Base-by-base conservation (phyloP, 495 filamentous ascomycete species). In the Penicillium bialowiezense region DNA sequence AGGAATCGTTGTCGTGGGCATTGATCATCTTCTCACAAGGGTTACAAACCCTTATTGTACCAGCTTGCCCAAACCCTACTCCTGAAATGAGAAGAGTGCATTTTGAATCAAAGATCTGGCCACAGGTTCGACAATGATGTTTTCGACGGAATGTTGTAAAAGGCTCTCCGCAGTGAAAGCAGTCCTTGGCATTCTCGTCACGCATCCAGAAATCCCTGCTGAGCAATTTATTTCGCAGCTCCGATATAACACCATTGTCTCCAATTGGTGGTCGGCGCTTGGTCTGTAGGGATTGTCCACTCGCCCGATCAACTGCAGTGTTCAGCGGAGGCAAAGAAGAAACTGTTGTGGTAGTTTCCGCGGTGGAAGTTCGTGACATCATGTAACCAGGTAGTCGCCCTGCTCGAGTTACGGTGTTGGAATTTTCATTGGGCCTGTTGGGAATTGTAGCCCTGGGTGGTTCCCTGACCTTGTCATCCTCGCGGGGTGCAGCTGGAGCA, bases 201-300 rank as follows among this genome's bases (percentile, higher is more conserved):
- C 88, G 87, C 95, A 99, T 99, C 95, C 95, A 99, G 62, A 95
- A 97, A 44, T 96, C 90, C 63, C 88, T 92, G 56, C 86, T 96
- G 12, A 97, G 72, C 26, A 97, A 79, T 63, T 87, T 89, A 58
- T 88, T 91, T 48, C 86, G 77, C 68, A 90, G 80, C 59, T 89
- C 65, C 12, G 64, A 64, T 24, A 68, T 48, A 24, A 62, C 63
- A 34, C 63, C 57, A 41, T 70, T 65, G 21, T 51, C 49, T 29
- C 51, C 60, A 26, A 34, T 26, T 44, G 20, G 44, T 21, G 51
- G 61, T 15, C 44, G 57, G 12, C 54, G 67, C 41, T 51, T 60
- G 10, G 48, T 54, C 15, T 50, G 58, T 20, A 41, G 51, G 40
- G 54, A 58, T 35, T 54, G 48, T n/a, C 49, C 36, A 33, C 50